Evolutionary conservation across 192 early-diverging fungal species (phyloP).

Genomic region (Coemansia aciculifera): DNA sequence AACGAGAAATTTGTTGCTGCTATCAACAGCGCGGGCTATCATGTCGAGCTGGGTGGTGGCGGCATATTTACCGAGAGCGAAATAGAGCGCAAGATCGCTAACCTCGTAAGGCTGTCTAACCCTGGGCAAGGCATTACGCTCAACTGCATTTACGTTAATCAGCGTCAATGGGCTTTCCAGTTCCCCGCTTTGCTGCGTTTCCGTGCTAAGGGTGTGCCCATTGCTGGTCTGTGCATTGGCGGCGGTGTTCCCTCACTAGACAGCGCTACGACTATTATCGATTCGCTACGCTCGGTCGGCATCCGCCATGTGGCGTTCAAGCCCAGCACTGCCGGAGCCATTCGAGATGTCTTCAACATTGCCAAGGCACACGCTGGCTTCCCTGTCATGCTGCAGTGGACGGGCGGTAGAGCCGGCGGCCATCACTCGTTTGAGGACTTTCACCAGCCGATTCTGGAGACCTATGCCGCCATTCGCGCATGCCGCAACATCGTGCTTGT

Average conservation of each 20-base stretch:
- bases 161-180: constrained; percentile 55
- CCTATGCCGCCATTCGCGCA: constrained; percentile 70
- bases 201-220: constrained; percentile 81
- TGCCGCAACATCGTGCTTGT: constrained; percentile 81
- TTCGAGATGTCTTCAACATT: constrained; percentile 82
- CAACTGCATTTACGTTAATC: constrained; percentile 90
- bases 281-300: constrained; percentile 70
- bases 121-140: constrained; percentile 89
- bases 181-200: constrained; percentile 77
- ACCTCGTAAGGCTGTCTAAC: constrained; percentile 68
- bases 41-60: constrained; percentile 88
- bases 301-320: constrained; percentile 83
- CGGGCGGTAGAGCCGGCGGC: constrained; percentile 92
- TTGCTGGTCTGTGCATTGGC: constrained; percentile 88
- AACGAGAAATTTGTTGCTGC: constrained; percentile 79
- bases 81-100: constrained; percentile 69
- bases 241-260: constrained; percentile 90
- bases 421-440: constrained; percentile 98
- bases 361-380: constrained; percentile 78
- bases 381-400: constrained; percentile 94
- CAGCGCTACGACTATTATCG: constrained; percentile 79
- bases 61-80: constrained; percentile 78
- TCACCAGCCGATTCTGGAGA: constrained; percentile 80
- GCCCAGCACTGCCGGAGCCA: constrained; percentile 74
- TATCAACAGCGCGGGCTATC: constrained; percentile 86